Percentiles rank a stretch among this genome's conserved stretches.
Conservation (phyloP, 1,284 basidiomycete species). For the Meripilus lineatus region DNA sequence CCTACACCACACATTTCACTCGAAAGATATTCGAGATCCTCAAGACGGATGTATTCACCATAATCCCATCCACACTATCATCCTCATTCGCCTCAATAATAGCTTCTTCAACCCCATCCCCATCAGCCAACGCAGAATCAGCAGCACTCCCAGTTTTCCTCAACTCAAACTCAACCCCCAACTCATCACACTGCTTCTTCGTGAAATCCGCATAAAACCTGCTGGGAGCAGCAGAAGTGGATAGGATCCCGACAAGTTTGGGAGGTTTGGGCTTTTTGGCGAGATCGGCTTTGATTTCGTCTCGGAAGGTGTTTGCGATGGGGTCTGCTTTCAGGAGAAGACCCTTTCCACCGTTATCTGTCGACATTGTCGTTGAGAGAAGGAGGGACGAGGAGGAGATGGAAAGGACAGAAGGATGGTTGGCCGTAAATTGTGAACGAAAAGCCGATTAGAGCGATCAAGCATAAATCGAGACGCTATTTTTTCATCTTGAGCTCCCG, state of each 20-base stretch:
- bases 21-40: constrained; percentile 9
- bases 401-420: not conserved
- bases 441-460: no score
- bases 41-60: constrained; percentile 52
- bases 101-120: constrained; percentile 86
- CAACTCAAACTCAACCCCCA: constrained; percentile 86
- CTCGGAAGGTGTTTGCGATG: constrained; percentile 63
- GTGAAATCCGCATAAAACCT: constrained; percentile 94
- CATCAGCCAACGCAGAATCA: constrained; percentile 41
- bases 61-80: constrained; percentile 84
- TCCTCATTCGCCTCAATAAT: constrained; percentile 95
- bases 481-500: not conserved
- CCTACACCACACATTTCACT: constrained; percentile 38
- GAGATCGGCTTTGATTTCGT: constrained; percentile 57
- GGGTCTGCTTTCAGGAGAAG: constrained; percentile 71
- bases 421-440: no score
- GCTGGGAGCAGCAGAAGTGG: constrained; percentile 84
- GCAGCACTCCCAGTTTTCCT: constrained; percentile 67
- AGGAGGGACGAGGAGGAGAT: not conserved
- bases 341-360: constrained; percentile 47
- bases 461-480: not conserved
- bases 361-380: constrained; percentile 9
- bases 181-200: constrained; percentile 81
- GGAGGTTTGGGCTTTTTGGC: constrained; percentile 42
- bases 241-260: constrained; percentile 89